Evolutionary conservation across 176 grass and related monocot genomes (phyloP).

Genomic region (maize (Zea mays)): Zm-B73-REFERENCE-NAM-5.0 NC_050096.1:36920501-36921000

Average conservation of each 20-base stretch:
- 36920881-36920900: background rate
- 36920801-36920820: background rate
- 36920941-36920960: background rate
- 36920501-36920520: background rate
- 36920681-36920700: background rate
- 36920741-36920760: background rate
- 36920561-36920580: background rate
- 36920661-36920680: background rate
- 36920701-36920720: background rate
- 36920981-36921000: constrained; percentile 71
- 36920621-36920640: constrained; percentile 85
- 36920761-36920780: background rate
- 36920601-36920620: constrained; percentile 52
- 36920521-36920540: background rate
- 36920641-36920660: constrained; percentile 56
- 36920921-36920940: constrained; percentile 19
- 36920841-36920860: too few species aligned
- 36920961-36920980: constrained; percentile 14
- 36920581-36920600: background rate
- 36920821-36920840: background rate
- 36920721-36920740: background rate
- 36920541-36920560: background rate
- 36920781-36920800: background rate
- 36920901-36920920: background rate
- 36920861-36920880: background rate